A percentile compares a stretch with the other conserved stretches of the same genome.
These are phyloP conservation scores for Diplosphaera chodatii DNA, from an alignment of 139 green algal species.

Conservation along the genomic window DNA sequence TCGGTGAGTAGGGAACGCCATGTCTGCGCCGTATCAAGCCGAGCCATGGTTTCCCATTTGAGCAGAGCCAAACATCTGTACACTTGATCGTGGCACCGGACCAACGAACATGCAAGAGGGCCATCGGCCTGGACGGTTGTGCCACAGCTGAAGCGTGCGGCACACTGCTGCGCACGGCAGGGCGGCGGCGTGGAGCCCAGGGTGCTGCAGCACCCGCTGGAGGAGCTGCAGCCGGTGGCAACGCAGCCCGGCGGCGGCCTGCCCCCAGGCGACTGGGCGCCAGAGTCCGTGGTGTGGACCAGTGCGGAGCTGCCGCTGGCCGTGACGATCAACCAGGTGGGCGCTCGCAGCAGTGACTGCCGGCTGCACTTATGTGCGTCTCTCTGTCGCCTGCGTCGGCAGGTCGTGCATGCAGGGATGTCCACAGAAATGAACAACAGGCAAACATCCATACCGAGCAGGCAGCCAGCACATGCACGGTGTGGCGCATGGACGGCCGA, in stretches of 20 bases:
- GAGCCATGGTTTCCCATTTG: too few relatives aligned
- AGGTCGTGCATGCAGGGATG: too few relatives aligned
- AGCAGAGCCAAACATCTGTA: too few relatives aligned
- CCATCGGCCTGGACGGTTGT: too few relatives aligned
- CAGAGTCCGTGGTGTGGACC: slow-evolving; percentile 60
- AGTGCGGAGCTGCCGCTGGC: slow-evolving; percentile 41
- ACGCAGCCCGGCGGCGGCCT: slow-evolving; percentile 3
- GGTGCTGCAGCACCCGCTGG: slow-evolving; percentile 53
- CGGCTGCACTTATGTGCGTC: too few relatives aligned
- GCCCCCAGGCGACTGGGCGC: slow-evolving; percentile 29
- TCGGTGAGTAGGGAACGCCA: slow-evolving; percentile 19
- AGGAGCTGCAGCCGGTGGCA: slow-evolving; percentile 37
- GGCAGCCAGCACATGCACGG: not conserved
- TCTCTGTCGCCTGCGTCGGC: too few relatives aligned
- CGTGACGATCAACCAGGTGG: slow-evolving; percentile 48
- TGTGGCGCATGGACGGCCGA: not conserved
- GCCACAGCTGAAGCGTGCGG: too few relatives aligned
- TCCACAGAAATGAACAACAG: too few relatives aligned
- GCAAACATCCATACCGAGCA: not conserved
- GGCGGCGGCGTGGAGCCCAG: slow-evolving; percentile 15
- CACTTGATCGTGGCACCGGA: too few relatives aligned
- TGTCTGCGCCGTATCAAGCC: not conserved
- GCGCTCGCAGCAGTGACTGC: too few relatives aligned
- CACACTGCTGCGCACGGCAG: not conserved
- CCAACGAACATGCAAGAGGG: too few relatives aligned